Conservation (phyloP, 148 eudicot species). For the Vaccinium myrtillus region DNA sequence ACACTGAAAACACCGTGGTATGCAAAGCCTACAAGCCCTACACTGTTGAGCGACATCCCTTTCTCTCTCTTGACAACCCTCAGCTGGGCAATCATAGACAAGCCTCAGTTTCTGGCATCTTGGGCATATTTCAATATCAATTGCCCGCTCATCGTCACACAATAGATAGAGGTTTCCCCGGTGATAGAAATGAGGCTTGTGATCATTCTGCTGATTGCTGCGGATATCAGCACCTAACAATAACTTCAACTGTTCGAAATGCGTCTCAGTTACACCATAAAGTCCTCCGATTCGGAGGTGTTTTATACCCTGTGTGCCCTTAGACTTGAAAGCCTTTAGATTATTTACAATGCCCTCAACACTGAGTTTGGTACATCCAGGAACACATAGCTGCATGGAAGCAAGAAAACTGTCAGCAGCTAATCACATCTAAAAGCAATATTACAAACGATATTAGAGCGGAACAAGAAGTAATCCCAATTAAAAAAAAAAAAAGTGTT, state of each 20-base stretch:
- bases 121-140: slow-evolving; percentile 82
- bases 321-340: slow-evolving; percentile 50
- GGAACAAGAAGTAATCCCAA: neutral
- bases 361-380: slow-evolving; percentile 68
- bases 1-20: slow-evolving; percentile 65
- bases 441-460: neutral
- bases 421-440: neutral
- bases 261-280: slow-evolving; percentile 48
- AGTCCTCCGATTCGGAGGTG: slow-evolving; percentile 65
- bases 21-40: slow-evolving; percentile 75
- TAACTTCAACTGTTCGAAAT: slow-evolving; percentile 59
- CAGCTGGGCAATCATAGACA: slow-evolving; percentile 78
- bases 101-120: slow-evolving; percentile 63
- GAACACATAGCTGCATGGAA: slow-evolving; percentile 64
- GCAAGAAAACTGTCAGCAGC: slow-evolving; percentile 12
- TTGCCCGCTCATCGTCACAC: slow-evolving; percentile 66
- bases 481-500: neutral
- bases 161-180: slow-evolving; percentile 43
- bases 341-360: slow-evolving; percentile 57
- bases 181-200: slow-evolving; percentile 50
- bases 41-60: slow-evolving; percentile 35
- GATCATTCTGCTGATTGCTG: slow-evolving; percentile 13
- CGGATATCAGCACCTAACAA: slow-evolving; percentile 39
- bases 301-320: slow-evolving; percentile 51
- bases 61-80: slow-evolving; percentile 50